phyloP scores from a whole-genome alignment of 306 rosid species.

The Leucaena leucocephala region DNA sequence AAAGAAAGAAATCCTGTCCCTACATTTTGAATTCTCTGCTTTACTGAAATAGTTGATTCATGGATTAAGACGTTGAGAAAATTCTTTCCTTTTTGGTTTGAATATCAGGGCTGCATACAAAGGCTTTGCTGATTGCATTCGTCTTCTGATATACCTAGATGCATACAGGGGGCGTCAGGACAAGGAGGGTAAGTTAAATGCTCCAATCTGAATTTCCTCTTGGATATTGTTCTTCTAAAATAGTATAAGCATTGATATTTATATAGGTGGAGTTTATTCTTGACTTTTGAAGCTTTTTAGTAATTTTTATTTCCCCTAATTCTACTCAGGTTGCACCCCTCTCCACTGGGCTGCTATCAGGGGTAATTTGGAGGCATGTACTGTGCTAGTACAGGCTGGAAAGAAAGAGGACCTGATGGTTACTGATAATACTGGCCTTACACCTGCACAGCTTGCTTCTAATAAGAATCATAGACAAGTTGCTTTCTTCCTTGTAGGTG shows the following conservation, averaged over 20 bases:
- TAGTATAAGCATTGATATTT: slow-evolving; percentile 12
- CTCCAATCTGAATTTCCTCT: slow-evolving; percentile 11
- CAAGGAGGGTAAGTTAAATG: slow-evolving; percentile 75
- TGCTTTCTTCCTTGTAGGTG: slow-evolving; percentile 99
- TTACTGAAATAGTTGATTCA: not conserved
- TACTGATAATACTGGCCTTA: slow-evolving; percentile 94
- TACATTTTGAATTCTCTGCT: not conserved
- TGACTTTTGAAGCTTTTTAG: slow-evolving; percentile 27
- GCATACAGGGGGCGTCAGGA: slow-evolving; percentile 91
- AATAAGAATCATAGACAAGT: slow-evolving; percentile 97
- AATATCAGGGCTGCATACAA: slow-evolving; percentile 96
- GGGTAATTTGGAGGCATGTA: slow-evolving; percentile 98
- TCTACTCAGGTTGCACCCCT: slow-evolving; percentile 86
- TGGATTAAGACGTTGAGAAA: not conserved
- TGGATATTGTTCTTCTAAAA: slow-evolving; percentile 23
- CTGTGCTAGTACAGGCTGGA: slow-evolving; percentile 96
- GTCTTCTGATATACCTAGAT: slow-evolving; percentile 91
- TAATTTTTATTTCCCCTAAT: slow-evolving; percentile 25
- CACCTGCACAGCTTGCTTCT: slow-evolving; percentile 97
- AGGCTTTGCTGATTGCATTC: slow-evolving; percentile 94
- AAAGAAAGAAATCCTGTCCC: not conserved
- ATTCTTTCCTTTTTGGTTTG: slow-evolving; percentile 24
- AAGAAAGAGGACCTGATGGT: slow-evolving; percentile 92
- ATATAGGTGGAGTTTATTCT: not conserved
- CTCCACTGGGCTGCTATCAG: slow-evolving; percentile 98